A percentile compares a stretch with the other conserved stretches of the same genome.
phyloP scores from a whole-genome alignment of 148 eudicot genomes.

The Vaccinium darrowii region DNA sequence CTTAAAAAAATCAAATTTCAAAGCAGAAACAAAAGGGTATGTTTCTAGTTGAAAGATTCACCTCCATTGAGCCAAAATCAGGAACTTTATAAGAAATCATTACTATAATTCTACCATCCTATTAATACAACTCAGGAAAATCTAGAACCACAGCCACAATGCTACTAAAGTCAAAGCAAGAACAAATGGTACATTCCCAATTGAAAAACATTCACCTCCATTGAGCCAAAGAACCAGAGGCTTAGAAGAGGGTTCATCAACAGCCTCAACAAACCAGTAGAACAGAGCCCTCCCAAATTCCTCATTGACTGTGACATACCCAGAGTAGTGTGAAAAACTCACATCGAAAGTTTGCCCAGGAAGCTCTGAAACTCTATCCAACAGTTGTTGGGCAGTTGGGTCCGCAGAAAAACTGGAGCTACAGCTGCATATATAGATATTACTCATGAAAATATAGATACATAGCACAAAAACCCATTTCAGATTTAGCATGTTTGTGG shows the following conservation, averaged over 20 bases:
- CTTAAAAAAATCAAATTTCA: background rate
- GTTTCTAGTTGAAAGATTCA: background rate
- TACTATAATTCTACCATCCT: background rate
- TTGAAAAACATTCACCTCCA: constrained; percentile 56
- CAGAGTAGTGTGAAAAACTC: constrained; percentile 68
- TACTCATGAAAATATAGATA: constrained; percentile 20
- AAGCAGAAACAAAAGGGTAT: background rate
- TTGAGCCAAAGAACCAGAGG: constrained; percentile 92
- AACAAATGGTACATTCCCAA: background rate
- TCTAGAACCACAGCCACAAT: background rate
- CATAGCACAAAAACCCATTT: constrained; percentile 31
- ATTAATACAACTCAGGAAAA: background rate
- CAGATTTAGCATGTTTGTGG: constrained; percentile 28
- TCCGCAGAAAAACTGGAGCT: constrained; percentile 25
- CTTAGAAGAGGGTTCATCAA: constrained; percentile 64
- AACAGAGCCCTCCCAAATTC: constrained; percentile 73
- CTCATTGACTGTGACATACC: constrained; percentile 69
- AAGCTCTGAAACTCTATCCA: constrained; percentile 46
- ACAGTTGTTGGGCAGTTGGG: constrained; percentile 40
- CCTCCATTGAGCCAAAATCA: background rate
- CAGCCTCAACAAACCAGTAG: constrained; percentile 85
- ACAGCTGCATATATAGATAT: constrained; percentile 23
- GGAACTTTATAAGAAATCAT: background rate
- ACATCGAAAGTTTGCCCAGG: constrained; percentile 78
- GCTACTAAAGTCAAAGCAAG: background rate